Percentiles rank a stretch among this genome's conserved stretches.
Conservation (phyloP, 345 rosid species). For the Melastoma malabathricum region DNA sequence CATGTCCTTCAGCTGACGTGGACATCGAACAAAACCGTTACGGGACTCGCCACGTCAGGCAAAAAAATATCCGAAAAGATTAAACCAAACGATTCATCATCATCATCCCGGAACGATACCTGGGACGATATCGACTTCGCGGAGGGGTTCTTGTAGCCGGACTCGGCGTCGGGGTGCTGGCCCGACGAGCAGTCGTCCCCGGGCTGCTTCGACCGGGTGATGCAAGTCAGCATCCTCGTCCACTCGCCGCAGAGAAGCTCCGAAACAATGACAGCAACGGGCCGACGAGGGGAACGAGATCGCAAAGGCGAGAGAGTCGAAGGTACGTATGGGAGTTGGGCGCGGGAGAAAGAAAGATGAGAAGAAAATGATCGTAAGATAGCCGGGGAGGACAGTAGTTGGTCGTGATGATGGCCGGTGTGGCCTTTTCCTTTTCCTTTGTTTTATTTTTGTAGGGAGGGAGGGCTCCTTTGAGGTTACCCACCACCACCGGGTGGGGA, state of each 20-base stretch:
- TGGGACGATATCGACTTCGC: slow-evolving; percentile 75
- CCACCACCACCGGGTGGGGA: no score
- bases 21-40: slow-evolving; percentile 1
- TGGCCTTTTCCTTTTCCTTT: no score
- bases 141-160: slow-evolving; percentile 26
- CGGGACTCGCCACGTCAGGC: slow-evolving; percentile 1
- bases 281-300: neutral
- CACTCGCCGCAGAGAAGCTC: neutral
- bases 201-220: slow-evolving; percentile 74
- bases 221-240: slow-evolving; percentile 78
- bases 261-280: neutral
- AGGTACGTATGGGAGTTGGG: no score
- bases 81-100: neutral
- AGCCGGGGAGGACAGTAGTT: no score
- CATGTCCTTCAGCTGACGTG: slow-evolving; percentile 77
- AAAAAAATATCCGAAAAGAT: neutral
- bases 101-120: slow-evolving; percentile 18
- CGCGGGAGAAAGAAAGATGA: no score
- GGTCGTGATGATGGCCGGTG: no score
- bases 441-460: no score
- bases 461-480: no score
- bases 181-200: slow-evolving; percentile 43
- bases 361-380: no score
- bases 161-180: slow-evolving; percentile 27
- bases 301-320: neutral